A percentile compares a stretch with the other conserved stretches of the same genome.
These are phyloP conservation scores for Fusarium chlamydosporum DNA, from an alignment of 2,329 filamentous ascomycete genomes.

Conservation along the genomic window DNA sequence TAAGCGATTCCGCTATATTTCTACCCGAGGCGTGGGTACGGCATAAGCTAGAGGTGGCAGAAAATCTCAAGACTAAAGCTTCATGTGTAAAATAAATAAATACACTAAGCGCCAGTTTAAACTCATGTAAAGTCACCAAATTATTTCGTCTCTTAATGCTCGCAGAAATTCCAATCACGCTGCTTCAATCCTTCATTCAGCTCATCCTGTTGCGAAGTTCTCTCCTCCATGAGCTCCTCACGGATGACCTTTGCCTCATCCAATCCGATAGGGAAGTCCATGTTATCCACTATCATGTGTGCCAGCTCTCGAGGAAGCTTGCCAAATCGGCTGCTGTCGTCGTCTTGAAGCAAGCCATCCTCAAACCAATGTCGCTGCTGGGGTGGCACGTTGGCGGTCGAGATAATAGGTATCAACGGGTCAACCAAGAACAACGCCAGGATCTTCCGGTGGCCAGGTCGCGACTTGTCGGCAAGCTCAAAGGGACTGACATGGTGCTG, in stretches of 20 bases:
- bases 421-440: slow-evolving; percentile 74
- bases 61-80: too few species aligned
- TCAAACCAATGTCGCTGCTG: slow-evolving; percentile 60
- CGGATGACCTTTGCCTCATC: slow-evolving; percentile 36
- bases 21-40: too few species aligned
- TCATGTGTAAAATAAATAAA: too few species aligned
- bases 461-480: slow-evolving; percentile 63
- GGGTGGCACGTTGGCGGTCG: slow-evolving; percentile 62
- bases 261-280: slow-evolving; percentile 40
- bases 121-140: too few species aligned
- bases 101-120: too few species aligned
- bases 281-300: slow-evolving; percentile 29
- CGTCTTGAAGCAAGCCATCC: slow-evolving; percentile 1
- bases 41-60: too few species aligned
- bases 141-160: slow-evolving; percentile 9
- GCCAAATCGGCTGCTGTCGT: slow-evolving; percentile 7
- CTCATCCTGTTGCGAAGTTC: slow-evolving; percentile 15
- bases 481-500: slow-evolving; percentile 69
- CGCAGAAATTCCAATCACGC: slow-evolving; percentile 40
- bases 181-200: neutral
- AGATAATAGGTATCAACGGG: slow-evolving; percentile 62
- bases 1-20: too few species aligned
- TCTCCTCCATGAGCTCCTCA: slow-evolving; percentile 33
- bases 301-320: slow-evolving; percentile 35
- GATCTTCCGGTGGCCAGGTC: slow-evolving; percentile 71